A percentile compares a stretch with the other conserved stretches of the same genome.
Evolutionary conservation across 805 yeast species (phyloP).

Genomic region (Priceomyces haplophilus): DNA sequence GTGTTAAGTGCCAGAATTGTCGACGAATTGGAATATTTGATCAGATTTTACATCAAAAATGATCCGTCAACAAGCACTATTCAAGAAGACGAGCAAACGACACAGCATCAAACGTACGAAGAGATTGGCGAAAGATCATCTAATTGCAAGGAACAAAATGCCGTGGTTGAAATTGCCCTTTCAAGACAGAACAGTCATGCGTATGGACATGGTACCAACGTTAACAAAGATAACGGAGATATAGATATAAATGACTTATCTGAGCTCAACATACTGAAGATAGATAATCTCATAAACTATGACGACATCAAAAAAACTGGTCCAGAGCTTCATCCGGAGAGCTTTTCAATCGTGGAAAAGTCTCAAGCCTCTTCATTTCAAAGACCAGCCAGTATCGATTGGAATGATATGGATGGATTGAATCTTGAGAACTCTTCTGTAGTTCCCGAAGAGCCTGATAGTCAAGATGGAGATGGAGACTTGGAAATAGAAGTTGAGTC

Average conservation of each 20-base stretch:
- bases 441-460: constrained; percentile 6
- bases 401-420: constrained; percentile 38
- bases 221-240: constrained; percentile 4
- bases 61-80: constrained; percentile 16
- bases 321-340: background rate
- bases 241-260: constrained; percentile 36
- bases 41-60: constrained; percentile 40
- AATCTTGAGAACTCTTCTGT: constrained; percentile 26
- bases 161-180: no score
- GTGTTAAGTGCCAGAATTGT: constrained; percentile 67
- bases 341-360: constrained; percentile 6
- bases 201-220: no score
- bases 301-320: constrained; percentile 15
- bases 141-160: no score
- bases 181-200: no score
- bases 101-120: background rate
- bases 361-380: constrained; percentile 32
- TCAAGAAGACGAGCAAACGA: constrained; percentile 17
- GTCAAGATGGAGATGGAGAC: constrained; percentile 5
- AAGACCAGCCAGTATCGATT: constrained; percentile 38
- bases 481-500: background rate
- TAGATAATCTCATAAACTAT: constrained; percentile 34
- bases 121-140: no score
- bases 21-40: constrained; percentile 60
- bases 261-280: constrained; percentile 36